Percentiles rank a stretch among this genome's conserved stretches.
Conservation (phyloP, 140 eudicot genomes). For the Ambrosia hybrid region DNA sequence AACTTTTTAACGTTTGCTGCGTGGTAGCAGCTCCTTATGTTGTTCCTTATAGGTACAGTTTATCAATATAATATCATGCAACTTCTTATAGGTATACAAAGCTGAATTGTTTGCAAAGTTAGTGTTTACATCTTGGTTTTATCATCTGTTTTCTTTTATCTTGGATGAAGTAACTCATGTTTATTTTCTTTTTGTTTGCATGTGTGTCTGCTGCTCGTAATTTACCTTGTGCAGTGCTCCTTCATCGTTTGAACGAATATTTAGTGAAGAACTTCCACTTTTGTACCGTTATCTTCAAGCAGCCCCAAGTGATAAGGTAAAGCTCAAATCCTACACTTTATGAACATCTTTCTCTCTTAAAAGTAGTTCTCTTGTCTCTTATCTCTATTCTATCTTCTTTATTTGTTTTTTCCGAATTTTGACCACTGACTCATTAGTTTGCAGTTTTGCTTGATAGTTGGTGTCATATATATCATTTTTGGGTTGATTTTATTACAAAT, state of each 20-base stretch:
- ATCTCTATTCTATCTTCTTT: too few relatives aligned
- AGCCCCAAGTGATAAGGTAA: constrained; percentile 70
- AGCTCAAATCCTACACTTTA: constrained; percentile 3
- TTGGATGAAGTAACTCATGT: not conserved
- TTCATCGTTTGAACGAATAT: constrained; percentile 82
- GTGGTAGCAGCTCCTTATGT: constrained; percentile 96
- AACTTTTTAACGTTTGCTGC: constrained; percentile 71
- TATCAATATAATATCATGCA: constrained; percentile 8
- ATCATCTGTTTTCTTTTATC: not conserved
- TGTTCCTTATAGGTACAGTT: constrained; percentile 73
- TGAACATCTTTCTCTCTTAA: too few relatives aligned
- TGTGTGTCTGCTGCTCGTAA: not conserved
- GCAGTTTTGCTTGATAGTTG: too few relatives aligned
- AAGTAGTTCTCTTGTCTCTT: too few relatives aligned
- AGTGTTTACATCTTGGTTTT: constrained; percentile 2
- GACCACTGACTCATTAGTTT: too few relatives aligned
- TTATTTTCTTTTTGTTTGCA: not conserved
- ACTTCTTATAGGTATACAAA: constrained; percentile 9
- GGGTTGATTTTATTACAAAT: constrained; percentile 1
- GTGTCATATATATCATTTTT: not conserved
- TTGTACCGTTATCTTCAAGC: constrained; percentile 71
- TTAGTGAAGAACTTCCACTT: constrained; percentile 69
- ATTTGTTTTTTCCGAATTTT: too few relatives aligned
- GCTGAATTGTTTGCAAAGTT: not conserved
- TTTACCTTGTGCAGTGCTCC: constrained; percentile 64